Evolutionary conservation across 371 early-diverging fungal genomes (phyloP), one percentile per base, ranked within the genome.

Genomic region (Fennellomyces sp.): DNA sequence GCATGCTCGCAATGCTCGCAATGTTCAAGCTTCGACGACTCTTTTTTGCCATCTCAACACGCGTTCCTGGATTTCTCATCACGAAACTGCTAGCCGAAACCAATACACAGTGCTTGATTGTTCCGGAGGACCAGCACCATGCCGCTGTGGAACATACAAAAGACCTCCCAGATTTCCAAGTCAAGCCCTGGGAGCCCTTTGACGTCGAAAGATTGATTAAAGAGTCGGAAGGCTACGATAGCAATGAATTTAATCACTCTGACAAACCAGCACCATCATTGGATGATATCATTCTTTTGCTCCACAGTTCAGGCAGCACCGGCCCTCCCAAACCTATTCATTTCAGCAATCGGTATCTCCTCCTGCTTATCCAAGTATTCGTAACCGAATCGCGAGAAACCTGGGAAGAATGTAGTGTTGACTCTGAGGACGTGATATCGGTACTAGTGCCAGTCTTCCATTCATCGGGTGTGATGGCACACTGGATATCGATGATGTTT

Each of bases 271-370:
- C 17, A 25, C 25, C 53, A 5, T n/a, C 39, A 4, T 19, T 25
- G n/a, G 62, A 62, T 17, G 27, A n/a, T n/a, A n/a, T n/a, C n/a
- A n/a, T n/a, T n/a, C n/a, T n/a, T n/a, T n/a, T n/a, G n/a, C n/a
- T n/a, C n/a, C n/a, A n/a, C 58, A 68, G 69, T 17, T 68, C 69
- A 12, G 69, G 69, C 6, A 56, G 64, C 3, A 68, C 69, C 15
- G 21, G 47, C 21, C 57, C 61, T 26, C 69, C 69, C 11, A 68
- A 68, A 30, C 69, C 69, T n/a, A 68, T 68, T 21, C 57, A 50
- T 41, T 52, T 68, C 28, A 68, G 69, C 49, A 64, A 68, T 33
- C 60, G 64, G 12, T 58, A 61, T 31, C 27, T 64, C n/a, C 27
- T 60, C n/a, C 29, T n/a, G n/a, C n/a, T n/a, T n/a, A n/a, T n/a